Conservation (phyloP, 805 yeast species). For the Wickerhamomyces queroliae region DNA sequence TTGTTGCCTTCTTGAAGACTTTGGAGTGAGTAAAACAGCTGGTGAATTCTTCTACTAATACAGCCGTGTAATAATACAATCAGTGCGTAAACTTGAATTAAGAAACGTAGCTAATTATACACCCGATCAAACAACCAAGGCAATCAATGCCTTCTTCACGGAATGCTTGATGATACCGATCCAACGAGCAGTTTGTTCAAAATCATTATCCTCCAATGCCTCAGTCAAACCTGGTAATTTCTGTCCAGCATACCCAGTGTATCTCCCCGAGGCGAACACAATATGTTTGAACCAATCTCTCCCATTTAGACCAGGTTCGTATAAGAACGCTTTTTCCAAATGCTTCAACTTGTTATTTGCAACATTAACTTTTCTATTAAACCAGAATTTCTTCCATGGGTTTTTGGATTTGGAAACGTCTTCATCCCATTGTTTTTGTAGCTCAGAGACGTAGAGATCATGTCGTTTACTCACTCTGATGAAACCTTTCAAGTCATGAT, state of each 20-base stretch:
- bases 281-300: constrained; percentile 52
- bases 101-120: too few species aligned
- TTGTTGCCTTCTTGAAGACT: not conserved
- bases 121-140: constrained; percentile 1
- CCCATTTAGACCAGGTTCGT: constrained; percentile 37
- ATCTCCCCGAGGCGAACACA: constrained; percentile 47
- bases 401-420: constrained; percentile 23
- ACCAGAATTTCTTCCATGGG: constrained; percentile 24
- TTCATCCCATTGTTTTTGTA: constrained; percentile 24
- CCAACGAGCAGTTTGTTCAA: constrained; percentile 24
- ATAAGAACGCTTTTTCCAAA: constrained; percentile 40
- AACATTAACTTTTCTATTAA: constrained; percentile 19
- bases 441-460: constrained; percentile 17
- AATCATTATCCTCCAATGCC: constrained; percentile 42
- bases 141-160: constrained; percentile 2
- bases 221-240: constrained; percentile 47
- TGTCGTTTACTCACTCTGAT: constrained; percentile 16
- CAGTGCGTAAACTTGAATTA: too few species aligned
- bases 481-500: constrained; percentile 21
- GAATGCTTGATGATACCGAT: constrained; percentile 16
- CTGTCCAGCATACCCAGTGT: constrained; percentile 52
- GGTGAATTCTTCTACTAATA: too few species aligned
- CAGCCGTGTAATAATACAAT: too few species aligned
- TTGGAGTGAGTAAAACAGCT: not conserved
- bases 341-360: constrained; percentile 32